These are phyloP conservation scores for Ilex aquifolium DNA, from an alignment of 257 asterid species.

Conservation along the genomic window DNA sequence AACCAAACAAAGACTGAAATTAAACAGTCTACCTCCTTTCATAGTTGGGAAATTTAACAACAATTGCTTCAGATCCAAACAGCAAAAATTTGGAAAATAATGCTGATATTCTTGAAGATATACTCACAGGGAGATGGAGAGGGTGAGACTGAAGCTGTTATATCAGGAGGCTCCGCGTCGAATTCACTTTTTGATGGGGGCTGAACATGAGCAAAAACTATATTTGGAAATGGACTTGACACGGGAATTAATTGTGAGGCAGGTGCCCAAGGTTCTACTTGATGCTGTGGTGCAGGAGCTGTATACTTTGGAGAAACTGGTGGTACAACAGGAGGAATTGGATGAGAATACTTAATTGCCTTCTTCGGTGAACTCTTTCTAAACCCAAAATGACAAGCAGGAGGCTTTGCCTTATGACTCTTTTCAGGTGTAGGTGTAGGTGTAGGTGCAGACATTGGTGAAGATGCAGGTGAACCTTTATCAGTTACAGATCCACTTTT, in stretches of 20 bases:
- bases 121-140: slow-evolving; percentile 75
- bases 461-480: slow-evolving; percentile 28
- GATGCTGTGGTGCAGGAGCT: slow-evolving; percentile 35
- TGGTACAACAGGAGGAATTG: slow-evolving; percentile 38
- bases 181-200: slow-evolving; percentile 50
- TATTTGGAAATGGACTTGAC: slow-evolving; percentile 48
- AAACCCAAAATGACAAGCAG: slow-evolving; percentile 47
- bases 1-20: no score
- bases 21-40: no score
- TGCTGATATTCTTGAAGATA: neutral
- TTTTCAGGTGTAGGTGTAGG: slow-evolving; percentile 31
- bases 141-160: slow-evolving; percentile 45
- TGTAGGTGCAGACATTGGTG: slow-evolving; percentile 48
- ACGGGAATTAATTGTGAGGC: slow-evolving; percentile 31
- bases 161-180: slow-evolving; percentile 43
- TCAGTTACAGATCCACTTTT: slow-evolving; percentile 23
- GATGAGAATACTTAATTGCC: slow-evolving; percentile 30
- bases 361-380: slow-evolving; percentile 43
- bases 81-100: neutral
- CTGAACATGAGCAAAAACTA: slow-evolving; percentile 37
- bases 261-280: slow-evolving; percentile 24
- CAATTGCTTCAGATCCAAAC: no score
- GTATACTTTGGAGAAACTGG: slow-evolving; percentile 26
- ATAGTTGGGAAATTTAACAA: no score
- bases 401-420: slow-evolving; percentile 46